Percentiles rank a stretch among this genome's conserved stretches.
phyloP scores from a whole-genome alignment of 2,329 filamentous ascomycete genomes.

The Parafenestella ontariensis region DNA sequence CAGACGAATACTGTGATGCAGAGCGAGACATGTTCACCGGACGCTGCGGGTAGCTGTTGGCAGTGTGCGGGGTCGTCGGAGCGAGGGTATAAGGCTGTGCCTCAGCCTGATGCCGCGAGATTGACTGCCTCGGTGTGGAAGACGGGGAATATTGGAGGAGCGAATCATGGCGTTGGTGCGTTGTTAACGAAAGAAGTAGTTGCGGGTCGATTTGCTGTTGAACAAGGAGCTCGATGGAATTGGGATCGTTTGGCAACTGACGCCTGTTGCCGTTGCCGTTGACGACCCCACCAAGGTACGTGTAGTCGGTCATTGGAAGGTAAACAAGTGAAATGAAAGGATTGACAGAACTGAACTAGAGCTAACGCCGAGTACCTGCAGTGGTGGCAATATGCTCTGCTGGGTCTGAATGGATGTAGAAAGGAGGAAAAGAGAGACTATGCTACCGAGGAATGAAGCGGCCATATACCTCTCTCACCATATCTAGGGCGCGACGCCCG shows the following conservation, averaged over 20 bases:
- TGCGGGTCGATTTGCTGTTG: conserved; percentile 17
- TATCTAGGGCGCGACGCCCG: conserved; percentile 1
- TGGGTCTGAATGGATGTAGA: background rate
- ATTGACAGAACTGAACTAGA: background rate
- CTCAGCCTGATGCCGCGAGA: conserved; percentile 20
- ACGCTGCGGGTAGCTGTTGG: conserved; percentile 1
- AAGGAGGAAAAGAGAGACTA: background rate
- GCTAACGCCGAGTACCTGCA: background rate
- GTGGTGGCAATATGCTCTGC: background rate
- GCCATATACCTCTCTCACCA: conserved; percentile 7
- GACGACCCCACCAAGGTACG: conserved; percentile 1
- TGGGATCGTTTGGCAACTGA: conserved; percentile 4
- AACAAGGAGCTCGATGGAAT: conserved; percentile 4
- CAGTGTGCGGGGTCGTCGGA: conserved; percentile 3
- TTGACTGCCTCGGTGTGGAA: background rate
- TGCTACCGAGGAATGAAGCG: conserved; percentile 1
- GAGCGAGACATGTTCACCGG: conserved; percentile 20
- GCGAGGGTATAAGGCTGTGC: conserved; percentile 23
- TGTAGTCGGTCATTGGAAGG: conserved; percentile 3
- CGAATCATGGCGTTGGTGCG: conserved; percentile 19
- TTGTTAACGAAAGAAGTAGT: conserved; percentile 9
- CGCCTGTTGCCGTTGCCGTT: conserved; percentile 1
- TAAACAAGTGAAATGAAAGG: background rate
- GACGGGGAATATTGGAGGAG: conserved; percentile 17
- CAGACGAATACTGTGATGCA: conserved; percentile 16